Conservation (phyloP, 1,139 yeast species). For the Suhomyces maxii region DNA sequence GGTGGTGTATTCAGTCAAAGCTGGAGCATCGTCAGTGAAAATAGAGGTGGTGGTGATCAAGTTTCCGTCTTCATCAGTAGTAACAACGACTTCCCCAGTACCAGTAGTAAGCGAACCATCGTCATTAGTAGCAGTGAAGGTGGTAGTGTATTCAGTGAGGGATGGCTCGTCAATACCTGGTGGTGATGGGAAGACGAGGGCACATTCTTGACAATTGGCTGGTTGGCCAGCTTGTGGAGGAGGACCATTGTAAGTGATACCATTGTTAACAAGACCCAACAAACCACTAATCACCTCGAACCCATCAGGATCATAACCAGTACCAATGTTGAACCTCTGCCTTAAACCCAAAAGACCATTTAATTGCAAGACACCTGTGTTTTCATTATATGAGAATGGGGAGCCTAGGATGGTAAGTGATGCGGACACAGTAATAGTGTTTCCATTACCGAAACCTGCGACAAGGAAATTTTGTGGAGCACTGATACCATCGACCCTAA, state of each 20-base stretch:
- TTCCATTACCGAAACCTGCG: slow-evolving; percentile 34
- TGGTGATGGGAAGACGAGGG: neutral
- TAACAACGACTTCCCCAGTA: slow-evolving; percentile 9
- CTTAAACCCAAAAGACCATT: neutral
- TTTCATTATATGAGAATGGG: slow-evolving; percentile 11
- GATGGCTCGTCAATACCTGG: slow-evolving; percentile 3
- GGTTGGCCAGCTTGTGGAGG: slow-evolving; percentile 19
- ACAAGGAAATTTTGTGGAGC: slow-evolving; percentile 25
- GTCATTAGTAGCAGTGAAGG: slow-evolving; percentile 5
- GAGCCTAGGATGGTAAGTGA: neutral
- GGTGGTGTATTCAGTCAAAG: neutral
- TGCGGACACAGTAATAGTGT: slow-evolving; percentile 22
- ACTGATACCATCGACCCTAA: slow-evolving; percentile 22
- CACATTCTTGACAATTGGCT: slow-evolving; percentile 12
- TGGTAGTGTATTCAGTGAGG: neutral
- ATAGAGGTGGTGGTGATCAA: neutral
- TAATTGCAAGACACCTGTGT: slow-evolving; percentile 19
- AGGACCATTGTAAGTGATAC: slow-evolving; percentile 18
- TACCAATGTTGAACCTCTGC: slow-evolving; percentile 21
- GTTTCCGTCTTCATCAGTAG: too few species aligned
- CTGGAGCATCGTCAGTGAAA: slow-evolving; percentile 1
- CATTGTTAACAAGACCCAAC: slow-evolving; percentile 18
- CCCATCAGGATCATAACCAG: slow-evolving; percentile 18
- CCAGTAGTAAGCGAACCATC: slow-evolving; percentile 19
- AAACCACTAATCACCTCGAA: slow-evolving; percentile 17